Evolutionary conservation across 2,329 filamentous ascomycete species (phyloP), one percentile per base, ranked within the genome.

Genomic region (Incumbomyces lentus): DNA sequence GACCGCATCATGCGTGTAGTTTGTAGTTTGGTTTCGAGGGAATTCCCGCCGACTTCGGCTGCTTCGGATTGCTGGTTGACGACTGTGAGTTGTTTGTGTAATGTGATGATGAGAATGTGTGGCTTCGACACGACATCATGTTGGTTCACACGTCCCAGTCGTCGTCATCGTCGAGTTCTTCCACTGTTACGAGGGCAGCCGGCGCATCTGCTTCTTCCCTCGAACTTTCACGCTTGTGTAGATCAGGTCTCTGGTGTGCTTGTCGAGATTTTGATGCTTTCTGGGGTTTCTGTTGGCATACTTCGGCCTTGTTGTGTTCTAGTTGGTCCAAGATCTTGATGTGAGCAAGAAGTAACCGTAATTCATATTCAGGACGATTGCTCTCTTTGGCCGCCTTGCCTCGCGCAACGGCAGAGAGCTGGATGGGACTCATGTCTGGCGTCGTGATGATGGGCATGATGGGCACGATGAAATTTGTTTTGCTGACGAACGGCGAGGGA

Each of bases 251-350:
- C 26, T 42, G 33, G 4, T 35, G 33, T 35, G 16, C 5, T 14
- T 3, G 26, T 3, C 6, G 17, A n/a, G 14, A 18, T 32, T 26
- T 29, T 32, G 12, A 17, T 33, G 19, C n/a, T n/a, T 26, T 33
- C 16, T 11, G 26, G 22, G 10, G 2, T 2, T 7, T 13, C 11
- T 22, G 19, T 5, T 40, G 16, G 29, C 8, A 40, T 2, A 40
- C 6, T n/a, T 43, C 40, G 7, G 40, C 40, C 3, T 3, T 14
- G 40, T 30, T 35, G 40, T 32, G 35, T 41, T 51, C 32, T 45
- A 55, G 35, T 33, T 50, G 6, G 34, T 55, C 33, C 51, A 55
- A 30, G 46, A 53, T 14, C 37, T 51, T 18, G 47, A 47, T 14
- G 47, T 51, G 39, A 49, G 40, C 42, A 11, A 49, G 32, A 47